phyloP scores from a whole-genome alignment of 306 rosid genomes.

The Vigna unguiculata region DNA sequence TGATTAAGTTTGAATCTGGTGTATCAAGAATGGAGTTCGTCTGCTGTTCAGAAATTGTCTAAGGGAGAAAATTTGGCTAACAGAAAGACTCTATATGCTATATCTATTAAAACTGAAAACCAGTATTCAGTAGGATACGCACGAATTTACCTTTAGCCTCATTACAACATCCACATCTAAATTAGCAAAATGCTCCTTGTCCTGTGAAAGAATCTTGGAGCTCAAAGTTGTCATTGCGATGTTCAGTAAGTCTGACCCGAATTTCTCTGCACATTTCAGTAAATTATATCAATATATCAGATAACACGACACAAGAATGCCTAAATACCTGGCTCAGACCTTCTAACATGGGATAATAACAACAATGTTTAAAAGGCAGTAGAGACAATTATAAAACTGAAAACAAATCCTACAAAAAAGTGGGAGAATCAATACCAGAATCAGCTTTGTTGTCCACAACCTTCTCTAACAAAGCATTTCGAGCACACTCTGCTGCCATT shows the following conservation, averaged over 20 bases:
- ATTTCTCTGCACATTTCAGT: conserved; percentile 65
- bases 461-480: conserved; percentile 73
- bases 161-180: conserved; percentile 95
- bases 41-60: neutral
- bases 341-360: neutral
- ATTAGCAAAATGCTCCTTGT: conserved; percentile 91
- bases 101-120: neutral
- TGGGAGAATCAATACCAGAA: conserved; percentile 55
- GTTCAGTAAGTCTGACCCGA: conserved; percentile 91
- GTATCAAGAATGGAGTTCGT: neutral
- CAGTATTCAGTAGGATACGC: conserved; percentile 8
- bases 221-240: conserved; percentile 97
- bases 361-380: neutral
- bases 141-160: conserved; percentile 85
- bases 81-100: neutral
- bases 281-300: conserved; percentile 25
- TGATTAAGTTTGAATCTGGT: conserved; percentile 24
- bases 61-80: neutral
- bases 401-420: conserved; percentile 10
- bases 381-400: neutral
- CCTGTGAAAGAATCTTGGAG: conserved; percentile 96
- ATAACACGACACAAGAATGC: conserved; percentile 14
- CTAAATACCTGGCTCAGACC: neutral
- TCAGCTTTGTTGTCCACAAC: conserved; percentile 89
- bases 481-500: conserved; percentile 96